phyloP scores from a whole-genome alignment of 2,329 filamentous ascomycete genomes.

The Penicillium sp. region DNA sequence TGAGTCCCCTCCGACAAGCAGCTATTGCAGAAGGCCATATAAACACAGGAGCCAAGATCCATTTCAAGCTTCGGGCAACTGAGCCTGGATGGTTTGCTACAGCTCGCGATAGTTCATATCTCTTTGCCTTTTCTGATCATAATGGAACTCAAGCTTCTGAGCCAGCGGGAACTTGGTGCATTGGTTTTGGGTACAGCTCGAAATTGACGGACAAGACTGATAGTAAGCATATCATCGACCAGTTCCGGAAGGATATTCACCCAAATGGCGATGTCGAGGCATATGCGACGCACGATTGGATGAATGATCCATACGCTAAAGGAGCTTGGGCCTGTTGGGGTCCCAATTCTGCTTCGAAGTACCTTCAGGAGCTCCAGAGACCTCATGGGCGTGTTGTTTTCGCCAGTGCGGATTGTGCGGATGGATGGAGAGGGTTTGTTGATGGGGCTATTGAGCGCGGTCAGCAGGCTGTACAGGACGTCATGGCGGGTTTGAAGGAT shows the following conservation, averaged over 20 bases:
- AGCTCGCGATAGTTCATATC: constrained; percentile 9
- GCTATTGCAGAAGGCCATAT: constrained; percentile 29
- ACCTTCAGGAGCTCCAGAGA: constrained; percentile 27
- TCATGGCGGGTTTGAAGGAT: neutral
- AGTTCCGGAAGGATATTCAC: constrained; percentile 7
- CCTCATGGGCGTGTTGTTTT: constrained; percentile 31
- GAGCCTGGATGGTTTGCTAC: constrained; percentile 17
- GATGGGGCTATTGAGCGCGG: constrained; percentile 39
- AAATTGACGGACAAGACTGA: constrained; percentile 12
- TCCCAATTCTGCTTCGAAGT: constrained; percentile 7
- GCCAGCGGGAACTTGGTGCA: constrained; percentile 18
- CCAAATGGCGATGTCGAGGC: neutral
- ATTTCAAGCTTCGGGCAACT: constrained; percentile 19
- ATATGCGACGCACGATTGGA: constrained; percentile 28
- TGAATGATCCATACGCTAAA: constrained; percentile 30
- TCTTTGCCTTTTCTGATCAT: constrained; percentile 24
- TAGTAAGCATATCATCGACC: constrained; percentile 7
- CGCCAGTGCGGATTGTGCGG: constrained; percentile 37
- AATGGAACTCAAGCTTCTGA: constrained; percentile 12
- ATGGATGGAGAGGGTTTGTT: constrained; percentile 37
- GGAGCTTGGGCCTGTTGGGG: constrained; percentile 29
- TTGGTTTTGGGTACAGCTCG: constrained; percentile 21
- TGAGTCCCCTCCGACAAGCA: constrained; percentile 22
- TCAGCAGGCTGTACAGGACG: constrained; percentile 1
- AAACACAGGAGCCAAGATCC: constrained; percentile 32